Conservation (phyloP, 306 rosid species). For the Carpinus fangiana region DNA sequence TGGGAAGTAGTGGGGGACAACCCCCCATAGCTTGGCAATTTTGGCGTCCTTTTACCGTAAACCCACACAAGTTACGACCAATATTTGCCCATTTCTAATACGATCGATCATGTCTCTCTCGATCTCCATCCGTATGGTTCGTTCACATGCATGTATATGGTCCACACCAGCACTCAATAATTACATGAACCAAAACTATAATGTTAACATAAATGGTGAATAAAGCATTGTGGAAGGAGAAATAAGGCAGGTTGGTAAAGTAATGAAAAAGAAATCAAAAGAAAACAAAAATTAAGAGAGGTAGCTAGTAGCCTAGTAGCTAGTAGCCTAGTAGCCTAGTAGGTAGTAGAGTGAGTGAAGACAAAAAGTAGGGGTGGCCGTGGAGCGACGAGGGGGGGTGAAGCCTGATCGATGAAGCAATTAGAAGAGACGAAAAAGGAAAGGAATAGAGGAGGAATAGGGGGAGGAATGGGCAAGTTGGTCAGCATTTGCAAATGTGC, state of each 20-base stretch:
- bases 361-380: slow-evolving; percentile 8
- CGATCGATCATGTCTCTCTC: neutral
- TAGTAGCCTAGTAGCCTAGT: too few species aligned
- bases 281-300: neutral
- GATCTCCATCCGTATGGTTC: too few species aligned
- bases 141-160: slow-evolving; percentile 24
- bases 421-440: slow-evolving; percentile 24
- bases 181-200: slow-evolving; percentile 8
- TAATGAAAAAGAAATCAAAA: neutral
- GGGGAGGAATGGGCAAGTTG: slow-evolving; percentile 5
- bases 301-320: too few species aligned
- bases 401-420: too few species aligned
- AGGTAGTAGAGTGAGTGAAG: neutral
- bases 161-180: slow-evolving; percentile 23
- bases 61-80: neutral
- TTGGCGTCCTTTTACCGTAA: too few species aligned
- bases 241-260: neutral
- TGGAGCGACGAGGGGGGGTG: neutral
- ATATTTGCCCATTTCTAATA: neutral
- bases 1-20: too few species aligned
- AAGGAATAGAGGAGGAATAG: slow-evolving; percentile 19
- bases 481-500: slow-evolving; percentile 5
- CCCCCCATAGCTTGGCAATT: too few species aligned
- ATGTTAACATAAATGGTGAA: slow-evolving; percentile 11
- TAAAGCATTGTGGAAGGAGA: neutral